Percentiles rank a stretch among this genome's conserved stretches.
Evolutionary conservation across 106 monocot genomes (phyloP).

Genomic region (Acanthochlamys bracteata): DNA sequence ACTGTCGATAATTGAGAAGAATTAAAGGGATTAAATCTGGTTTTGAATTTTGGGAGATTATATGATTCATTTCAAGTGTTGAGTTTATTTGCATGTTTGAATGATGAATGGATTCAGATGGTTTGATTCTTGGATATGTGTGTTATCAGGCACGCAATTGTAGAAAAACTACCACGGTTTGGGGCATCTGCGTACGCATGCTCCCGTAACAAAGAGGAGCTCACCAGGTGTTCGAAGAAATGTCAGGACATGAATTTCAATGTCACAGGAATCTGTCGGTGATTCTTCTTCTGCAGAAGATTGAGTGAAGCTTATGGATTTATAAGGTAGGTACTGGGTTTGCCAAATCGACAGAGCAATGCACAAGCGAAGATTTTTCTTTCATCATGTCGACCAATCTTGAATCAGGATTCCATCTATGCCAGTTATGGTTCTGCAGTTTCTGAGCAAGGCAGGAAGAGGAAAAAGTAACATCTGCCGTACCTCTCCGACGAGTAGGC

Average conservation of each 20-base stretch:
- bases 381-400: slow-evolving; percentile 20
- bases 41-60: too few relatives aligned
- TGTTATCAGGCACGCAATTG: slow-evolving; percentile 5
- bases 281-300: slow-evolving; percentile 22
- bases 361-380: slow-evolving; percentile 11
- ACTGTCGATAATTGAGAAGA: too few relatives aligned
- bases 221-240: slow-evolving; percentile 7
- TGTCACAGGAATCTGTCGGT: slow-evolving; percentile 20
- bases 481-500: slow-evolving; percentile 12
- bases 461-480: background rate
- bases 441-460: background rate
- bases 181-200: slow-evolving; percentile 20
- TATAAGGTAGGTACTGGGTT: slow-evolving; percentile 14
- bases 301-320: slow-evolving; percentile 17
- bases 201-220: slow-evolving; percentile 23
- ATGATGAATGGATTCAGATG: too few relatives aligned
- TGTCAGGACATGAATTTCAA: slow-evolving; percentile 10
- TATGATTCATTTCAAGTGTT: too few relatives aligned
- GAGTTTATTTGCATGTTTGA: too few relatives aligned
- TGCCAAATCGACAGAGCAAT: background rate
- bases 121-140: too few relatives aligned
- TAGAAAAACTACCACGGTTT: slow-evolving; percentile 20
- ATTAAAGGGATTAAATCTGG: too few relatives aligned
- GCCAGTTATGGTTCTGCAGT: slow-evolving; percentile 36
- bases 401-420: slow-evolving; percentile 31